Base-by-base conservation (phyloP, 2,329 filamentous ascomycete species). In the Fusarium musae region DNA sequence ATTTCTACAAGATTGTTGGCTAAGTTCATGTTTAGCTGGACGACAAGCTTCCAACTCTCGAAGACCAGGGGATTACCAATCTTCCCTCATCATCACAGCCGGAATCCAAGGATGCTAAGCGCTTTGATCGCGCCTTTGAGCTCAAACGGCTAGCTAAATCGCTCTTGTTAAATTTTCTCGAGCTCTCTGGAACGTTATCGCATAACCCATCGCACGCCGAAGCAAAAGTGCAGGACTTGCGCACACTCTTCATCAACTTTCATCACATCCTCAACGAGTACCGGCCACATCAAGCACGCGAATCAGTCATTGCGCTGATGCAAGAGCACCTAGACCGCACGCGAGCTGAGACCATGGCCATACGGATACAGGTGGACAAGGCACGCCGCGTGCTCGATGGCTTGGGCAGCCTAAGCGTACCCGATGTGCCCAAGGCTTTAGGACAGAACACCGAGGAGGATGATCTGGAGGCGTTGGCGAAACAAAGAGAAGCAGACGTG, bases 191-290 rank as follows among this genome's bases (percentile, higher is more conserved):
- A 62, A 73, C 70, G 28, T 72, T 81, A 40, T 76, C 77, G 17
- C 69, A 71, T 23, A 76, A 74, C 30, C 80, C 82, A 1, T 50
- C 75, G 46, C 76, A 92, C 80, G 92, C 91, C 58, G 85, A 88
- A 32, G 87, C 90, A 46, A 97, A 97, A 80, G 87, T 96, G 50
- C 86, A 90, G 49, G 93, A 98, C 80, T 83, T 99, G 37, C 88
- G 93, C 77, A 95, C 92, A 21, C 84, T 98, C 34, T 92, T 97
- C 72, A 91, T 96, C 81, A 98, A 98, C 81, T 93, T 97, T 78
- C 95, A 98, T 82, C 94, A 97, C 78, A 88, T 97, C 60, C 90
- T 98, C 74, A 99, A 99, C 81, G 92, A 97, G 81, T 98, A 97
- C 83, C 89, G 96, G 37, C 95, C 95, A 15, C 95, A 98, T 80